These are phyloP conservation scores for Talaromyces marneffei DNA, from an alignment of 2,329 filamentous ascomycete genomes.

Conservation along the genomic window DNA sequence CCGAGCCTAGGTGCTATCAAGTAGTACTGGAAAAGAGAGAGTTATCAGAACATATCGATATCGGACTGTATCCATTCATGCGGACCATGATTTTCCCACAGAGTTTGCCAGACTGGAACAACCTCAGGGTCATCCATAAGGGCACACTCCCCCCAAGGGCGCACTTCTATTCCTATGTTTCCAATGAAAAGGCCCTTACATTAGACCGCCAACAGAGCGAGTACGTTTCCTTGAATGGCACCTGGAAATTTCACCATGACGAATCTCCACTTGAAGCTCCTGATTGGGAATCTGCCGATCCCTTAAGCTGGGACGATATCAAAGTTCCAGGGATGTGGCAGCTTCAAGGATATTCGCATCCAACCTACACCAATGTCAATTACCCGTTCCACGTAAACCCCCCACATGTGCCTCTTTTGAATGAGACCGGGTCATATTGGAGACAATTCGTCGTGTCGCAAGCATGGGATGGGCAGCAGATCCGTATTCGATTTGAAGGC, in stretches of 20 bases:
- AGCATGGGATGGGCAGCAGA: slow-evolving; percentile 31
- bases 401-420: slow-evolving; percentile 54
- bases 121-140: slow-evolving; percentile 49
- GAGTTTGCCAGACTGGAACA: slow-evolving; percentile 40
- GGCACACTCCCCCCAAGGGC: slow-evolving; percentile 50
- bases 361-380: slow-evolving; percentile 64
- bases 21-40: not conserved
- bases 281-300: not conserved
- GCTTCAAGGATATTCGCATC: slow-evolving; percentile 59
- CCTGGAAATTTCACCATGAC: slow-evolving; percentile 53
- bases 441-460: slow-evolving; percentile 50
- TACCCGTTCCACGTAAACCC: slow-evolving; percentile 61
- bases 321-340: slow-evolving; percentile 64
- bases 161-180: slow-evolving; percentile 49
- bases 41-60: not conserved
- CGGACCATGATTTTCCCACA: slow-evolving; percentile 15
- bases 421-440: slow-evolving; percentile 59
- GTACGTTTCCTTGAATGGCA: slow-evolving; percentile 46
- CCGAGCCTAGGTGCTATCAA: not conserved
- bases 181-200: slow-evolving; percentile 44
- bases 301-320: slow-evolving; percentile 30
- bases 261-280: slow-evolving; percentile 43
- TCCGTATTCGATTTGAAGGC: slow-evolving; percentile 58
- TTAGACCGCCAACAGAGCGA: slow-evolving; percentile 19
- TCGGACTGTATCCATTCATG: not conserved